Base-by-base conservation (phyloP, 2,329 filamentous ascomycete species). In the Cladosporium oxysporum region DNA sequence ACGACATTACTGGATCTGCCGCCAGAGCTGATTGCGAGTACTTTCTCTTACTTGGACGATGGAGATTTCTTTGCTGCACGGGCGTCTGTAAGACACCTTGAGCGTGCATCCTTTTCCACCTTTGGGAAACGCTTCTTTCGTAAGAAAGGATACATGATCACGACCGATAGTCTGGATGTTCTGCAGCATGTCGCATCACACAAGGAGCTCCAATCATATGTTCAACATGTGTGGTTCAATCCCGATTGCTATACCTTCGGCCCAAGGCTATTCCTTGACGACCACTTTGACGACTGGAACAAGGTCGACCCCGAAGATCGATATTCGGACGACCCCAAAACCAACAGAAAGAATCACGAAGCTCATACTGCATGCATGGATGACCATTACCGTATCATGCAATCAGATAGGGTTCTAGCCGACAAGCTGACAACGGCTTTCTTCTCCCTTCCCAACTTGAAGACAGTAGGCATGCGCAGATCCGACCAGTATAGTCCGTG, bases 191-290 rank as follows among this genome's bases (percentile, higher is more conserved):
- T 76, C 29, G 67, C 72, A 4, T 50, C 66, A 2, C 72, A 76
- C 49, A 31, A 69, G 21, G 68, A 71, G n/a, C 68, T 76, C 3
- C 47, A 66, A 3, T 69, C 71, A 8, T 70, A 72, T 58, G 69
- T 74, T 12, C 71, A 75, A 49, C 74, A 76, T 62, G 62, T 76
- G 23, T 76, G 74, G 74, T 74, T 76, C 70, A 76, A 76, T 59
- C 74, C 74, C 1, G 74, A 76, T 58, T 70, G 67, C 58, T 73
- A 67, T 64, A 73, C 71, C 16, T 70, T 57, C 8, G 50, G 60
- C 7, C 31, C 29, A 14, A 21, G 28, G 16, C 33, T 58, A 28
- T 14, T 35, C 3, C 33, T 26, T 10, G 14, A 23, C 31, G n/a
- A 41, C 8, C 12, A 14, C n/a, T 41, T 58, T 18, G 55, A 58